Base-by-base conservation (phyloP, 169 alveolate species). In the Plasmodium gallinaceum region DNA sequence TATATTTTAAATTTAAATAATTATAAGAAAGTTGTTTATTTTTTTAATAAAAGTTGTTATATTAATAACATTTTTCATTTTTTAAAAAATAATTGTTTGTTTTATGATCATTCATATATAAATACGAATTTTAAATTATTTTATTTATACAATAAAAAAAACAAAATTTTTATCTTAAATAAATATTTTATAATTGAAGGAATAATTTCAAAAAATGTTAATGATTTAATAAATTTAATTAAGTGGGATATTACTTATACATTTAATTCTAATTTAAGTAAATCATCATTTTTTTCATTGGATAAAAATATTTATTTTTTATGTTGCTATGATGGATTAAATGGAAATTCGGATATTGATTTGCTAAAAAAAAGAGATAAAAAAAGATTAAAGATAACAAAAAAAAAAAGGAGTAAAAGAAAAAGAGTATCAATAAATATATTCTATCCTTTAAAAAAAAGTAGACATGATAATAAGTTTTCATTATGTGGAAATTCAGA, bases 261-360 rank as follows among this genome's bases (percentile, higher is more conserved):
- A 39, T 78, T 78, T 58, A 78, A 20, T 9, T 65, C 42, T 7
- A 57, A 18, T 5, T 26, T 78, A 42, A 42, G 46, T 14, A 64
- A 24, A 10, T 16, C 66, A 8, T 18, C 78, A 1, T 16, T 65
- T 24, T 78, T 26, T 16, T 24, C 24, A 14, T 24, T 65, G 6
- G 5, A 43, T 16, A 18, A 57, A 9, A 5, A 69, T 8, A 5
- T 78, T 0, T 39, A 78, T 57, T 78, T 78, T 46, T 9, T 78
- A 3, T 78, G 76, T 57, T 78, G 78, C 9, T 78, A 64, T 57
- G 43, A 64, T 46, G 89, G 89, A n/a, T 0, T 78, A 14, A 18
- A 43, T 12, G 89, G 89, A 5, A n/a, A 24, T 26, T 37, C 89
- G 0, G 65, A 78, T 16, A 69, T 78, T 32, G 48, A 62, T 18